Percentiles rank a stretch among this genome's conserved stretches.
These are phyloP conservation scores for Aspergillus transmontanensis DNA, from an alignment of 2,329 filamentous ascomycete genomes.

Conservation along the genomic window DNA sequence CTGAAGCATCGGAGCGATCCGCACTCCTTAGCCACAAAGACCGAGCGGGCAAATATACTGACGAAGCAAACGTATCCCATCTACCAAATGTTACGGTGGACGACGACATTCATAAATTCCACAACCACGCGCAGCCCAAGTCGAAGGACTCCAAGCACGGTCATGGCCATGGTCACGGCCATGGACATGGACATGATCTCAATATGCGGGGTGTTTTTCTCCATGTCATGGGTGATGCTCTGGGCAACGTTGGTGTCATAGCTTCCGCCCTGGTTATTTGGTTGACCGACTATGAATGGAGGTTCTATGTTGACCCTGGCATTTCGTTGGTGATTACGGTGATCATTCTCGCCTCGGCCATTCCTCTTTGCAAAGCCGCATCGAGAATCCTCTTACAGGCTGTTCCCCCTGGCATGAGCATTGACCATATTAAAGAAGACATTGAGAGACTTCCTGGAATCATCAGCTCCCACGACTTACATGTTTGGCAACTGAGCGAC, in stretches of 20 bases:
- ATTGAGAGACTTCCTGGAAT: conserved; percentile 84
- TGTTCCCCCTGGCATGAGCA: conserved; percentile 82
- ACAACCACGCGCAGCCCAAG: conserved; percentile 77
- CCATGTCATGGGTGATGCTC: conserved; percentile 57
- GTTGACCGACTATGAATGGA: conserved; percentile 79
- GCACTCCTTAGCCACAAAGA: conserved; percentile 47
- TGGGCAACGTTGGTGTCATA: conserved; percentile 53
- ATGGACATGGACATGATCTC: conserved; percentile 62
- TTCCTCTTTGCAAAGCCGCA: conserved; percentile 55
- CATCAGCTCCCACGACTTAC: conserved; percentile 88
- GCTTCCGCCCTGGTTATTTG: conserved; percentile 81
- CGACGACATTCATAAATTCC: conserved; percentile 62
- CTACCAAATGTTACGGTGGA: conserved; percentile 19
- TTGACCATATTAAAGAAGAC: conserved; percentile 90
- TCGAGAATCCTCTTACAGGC: conserved; percentile 88
- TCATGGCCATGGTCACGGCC: conserved; percentile 10
- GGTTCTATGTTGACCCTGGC: conserved; percentile 84
- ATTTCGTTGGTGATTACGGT: conserved; percentile 94
- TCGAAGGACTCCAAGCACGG: conserved; percentile 59
- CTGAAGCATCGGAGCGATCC: conserved; percentile 50
- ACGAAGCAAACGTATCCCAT: conserved; percentile 25
- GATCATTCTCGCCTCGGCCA: conserved; percentile 61
- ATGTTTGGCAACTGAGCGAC: conserved; percentile 97
- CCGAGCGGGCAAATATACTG: conserved; percentile 36
- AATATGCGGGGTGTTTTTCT: conserved; percentile 84